Conservation (phyloP, 495 filamentous ascomycete genomes). For the Talaromyces wortmannii region DNA sequence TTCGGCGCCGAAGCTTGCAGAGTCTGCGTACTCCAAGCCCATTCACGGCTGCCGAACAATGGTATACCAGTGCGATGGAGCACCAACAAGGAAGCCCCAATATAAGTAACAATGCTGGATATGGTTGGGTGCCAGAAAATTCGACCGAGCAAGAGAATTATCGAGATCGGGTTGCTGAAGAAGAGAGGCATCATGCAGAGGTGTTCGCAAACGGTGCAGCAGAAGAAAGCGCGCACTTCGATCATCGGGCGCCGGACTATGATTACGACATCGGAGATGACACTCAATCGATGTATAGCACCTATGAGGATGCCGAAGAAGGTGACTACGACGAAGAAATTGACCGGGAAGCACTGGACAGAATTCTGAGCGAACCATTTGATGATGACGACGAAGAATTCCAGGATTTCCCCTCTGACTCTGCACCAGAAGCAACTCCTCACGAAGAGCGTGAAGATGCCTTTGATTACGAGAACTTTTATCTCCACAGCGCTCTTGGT, state of each 20-base stretch:
- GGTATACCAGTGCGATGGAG: constrained; percentile 55
- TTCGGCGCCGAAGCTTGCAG: constrained; percentile 77
- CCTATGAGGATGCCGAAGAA: constrained; percentile 55
- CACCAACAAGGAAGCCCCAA: constrained; percentile 17
- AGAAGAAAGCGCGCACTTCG: background rate
- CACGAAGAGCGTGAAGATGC: constrained; percentile 96
- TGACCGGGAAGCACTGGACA: constrained; percentile 40
- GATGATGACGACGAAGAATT: constrained; percentile 24
- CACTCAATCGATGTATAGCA: constrained; percentile 38
- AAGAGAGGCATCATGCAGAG: background rate
- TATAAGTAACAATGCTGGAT: constrained; percentile 26
- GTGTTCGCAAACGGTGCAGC: background rate
- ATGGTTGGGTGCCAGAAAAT: constrained; percentile 17
- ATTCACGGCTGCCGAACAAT: constrained; percentile 71
- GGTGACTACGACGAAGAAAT: constrained; percentile 34
- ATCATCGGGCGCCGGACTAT: background rate
- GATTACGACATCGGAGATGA: constrained; percentile 16
- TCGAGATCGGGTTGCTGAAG: background rate
- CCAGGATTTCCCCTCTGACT: constrained; percentile 15
- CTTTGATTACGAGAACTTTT: constrained; percentile 96
- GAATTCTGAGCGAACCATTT: constrained; percentile 35
- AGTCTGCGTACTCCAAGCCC: constrained; percentile 80
- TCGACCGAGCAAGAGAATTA: background rate
- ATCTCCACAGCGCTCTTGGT: constrained; percentile 86
- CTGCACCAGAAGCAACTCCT: constrained; percentile 29